Percentiles rank a stretch among this genome's conserved stretches.
Evolutionary conservation across 2,329 filamentous ascomycete species (phyloP).

Genomic region (Penicillium sp.): DNA sequence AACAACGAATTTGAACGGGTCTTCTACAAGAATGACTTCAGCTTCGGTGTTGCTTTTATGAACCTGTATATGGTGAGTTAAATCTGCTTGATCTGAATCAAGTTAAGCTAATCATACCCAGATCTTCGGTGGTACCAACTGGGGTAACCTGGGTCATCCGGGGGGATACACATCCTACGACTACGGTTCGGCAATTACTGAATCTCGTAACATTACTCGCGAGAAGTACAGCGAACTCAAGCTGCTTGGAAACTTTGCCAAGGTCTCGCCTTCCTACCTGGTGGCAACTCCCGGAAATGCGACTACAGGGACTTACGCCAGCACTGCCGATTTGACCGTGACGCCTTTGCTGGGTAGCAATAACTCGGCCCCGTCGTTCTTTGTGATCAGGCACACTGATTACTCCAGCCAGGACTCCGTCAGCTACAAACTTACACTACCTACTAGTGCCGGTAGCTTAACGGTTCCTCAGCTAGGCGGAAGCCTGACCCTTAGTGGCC

Average conservation of each 20-base stretch:
- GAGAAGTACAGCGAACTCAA: slow-evolving; percentile 82
- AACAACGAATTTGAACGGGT: slow-evolving; percentile 74
- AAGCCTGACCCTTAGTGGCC: slow-evolving; percentile 38
- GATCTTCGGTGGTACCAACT: slow-evolving; percentile 77
- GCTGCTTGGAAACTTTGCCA: slow-evolving; percentile 70
- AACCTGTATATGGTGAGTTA: slow-evolving; percentile 69
- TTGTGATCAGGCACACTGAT: slow-evolving; percentile 64
- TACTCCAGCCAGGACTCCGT: slow-evolving; percentile 60
- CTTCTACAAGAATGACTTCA: slow-evolving; percentile 74
- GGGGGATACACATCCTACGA: slow-evolving; percentile 64
- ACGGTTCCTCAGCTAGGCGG: slow-evolving; percentile 43
- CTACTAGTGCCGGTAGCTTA: slow-evolving; percentile 40
- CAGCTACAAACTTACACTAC: slow-evolving; percentile 62
- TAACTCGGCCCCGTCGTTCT: slow-evolving; percentile 51
- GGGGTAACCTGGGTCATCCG: slow-evolving; percentile 73
- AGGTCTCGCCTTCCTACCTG: slow-evolving; percentile 68
- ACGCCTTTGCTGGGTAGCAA: slow-evolving; percentile 59
- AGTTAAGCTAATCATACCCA: slow-evolving; percentile 23
- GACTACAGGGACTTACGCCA: slow-evolving; percentile 45
- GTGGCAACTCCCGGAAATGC: slow-evolving; percentile 54
- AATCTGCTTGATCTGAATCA: not conserved
- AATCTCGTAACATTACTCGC: slow-evolving; percentile 65
- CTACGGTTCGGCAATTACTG: slow-evolving; percentile 63
- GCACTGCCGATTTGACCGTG: slow-evolving; percentile 55
- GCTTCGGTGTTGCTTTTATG: slow-evolving; percentile 64